These are phyloP conservation scores for Canna indica DNA, from an alignment of 176 grass and related monocot genomes.

Conservation along the genomic window DNA sequence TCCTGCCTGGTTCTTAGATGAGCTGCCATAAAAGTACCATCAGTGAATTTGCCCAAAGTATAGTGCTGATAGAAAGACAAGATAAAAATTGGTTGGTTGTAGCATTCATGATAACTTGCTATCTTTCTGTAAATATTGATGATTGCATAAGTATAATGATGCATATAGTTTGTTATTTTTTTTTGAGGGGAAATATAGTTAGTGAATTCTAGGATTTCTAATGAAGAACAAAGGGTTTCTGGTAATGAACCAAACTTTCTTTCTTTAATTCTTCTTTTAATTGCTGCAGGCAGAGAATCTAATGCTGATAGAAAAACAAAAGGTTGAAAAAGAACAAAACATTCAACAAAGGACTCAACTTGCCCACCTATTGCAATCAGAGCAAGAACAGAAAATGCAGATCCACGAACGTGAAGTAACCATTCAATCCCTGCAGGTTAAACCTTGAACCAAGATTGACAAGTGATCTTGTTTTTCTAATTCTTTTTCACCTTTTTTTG, in stretches of 20 bases:
- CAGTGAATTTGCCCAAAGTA: no score
- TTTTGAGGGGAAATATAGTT: no score
- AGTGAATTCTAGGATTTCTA: slow-evolving; percentile 7
- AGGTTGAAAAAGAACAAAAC: slow-evolving; percentile 85
- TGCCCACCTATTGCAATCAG: slow-evolving; percentile 52
- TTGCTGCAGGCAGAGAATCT: slow-evolving; percentile 85
- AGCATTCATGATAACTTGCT: no score
- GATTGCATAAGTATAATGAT: no score
- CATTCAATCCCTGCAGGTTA: slow-evolving; percentile 76
- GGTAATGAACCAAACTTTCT: slow-evolving; percentile 12
- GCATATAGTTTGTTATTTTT: no score
- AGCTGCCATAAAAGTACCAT: no score
- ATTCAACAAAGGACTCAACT: slow-evolving; percentile 73
- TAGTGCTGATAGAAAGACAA: no score
- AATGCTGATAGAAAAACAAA: slow-evolving; percentile 74
- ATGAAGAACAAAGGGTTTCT: background rate
- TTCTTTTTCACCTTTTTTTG: background rate
- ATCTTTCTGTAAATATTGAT: no score
- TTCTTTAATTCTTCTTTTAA: slow-evolving; percentile 22
- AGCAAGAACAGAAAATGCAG: slow-evolving; percentile 90
- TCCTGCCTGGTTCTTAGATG: no score
- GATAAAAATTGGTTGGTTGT: no score
- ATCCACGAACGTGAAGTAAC: slow-evolving; percentile 62
- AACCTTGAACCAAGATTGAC: slow-evolving; percentile 21
- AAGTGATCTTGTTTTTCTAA: slow-evolving; percentile 10